Percentiles rank a stretch among this genome's conserved stretches.
These are phyloP conservation scores for Cladophialophora carrionii DNA, from an alignment of 2,329 filamentous ascomycete species.

Conservation along the genomic window DNA sequence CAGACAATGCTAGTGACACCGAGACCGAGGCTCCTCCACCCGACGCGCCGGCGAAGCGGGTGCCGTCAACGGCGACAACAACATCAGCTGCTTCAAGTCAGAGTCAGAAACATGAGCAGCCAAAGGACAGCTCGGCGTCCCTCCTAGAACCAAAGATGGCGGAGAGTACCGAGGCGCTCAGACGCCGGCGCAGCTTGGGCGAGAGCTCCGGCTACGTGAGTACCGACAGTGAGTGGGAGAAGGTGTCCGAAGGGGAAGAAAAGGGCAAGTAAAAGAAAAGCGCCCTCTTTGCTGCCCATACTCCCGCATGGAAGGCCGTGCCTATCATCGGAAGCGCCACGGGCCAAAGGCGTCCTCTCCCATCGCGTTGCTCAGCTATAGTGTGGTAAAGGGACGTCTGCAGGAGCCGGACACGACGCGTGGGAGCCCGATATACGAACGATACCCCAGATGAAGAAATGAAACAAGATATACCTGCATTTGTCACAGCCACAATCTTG, in stretches of 20 bases:
- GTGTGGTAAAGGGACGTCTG: not conserved
- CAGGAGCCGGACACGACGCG: not conserved
- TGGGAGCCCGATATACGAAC: conserved; percentile 1
- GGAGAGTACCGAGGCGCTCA: conserved; percentile 46
- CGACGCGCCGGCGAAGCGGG: not conserved
- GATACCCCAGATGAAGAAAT: conserved; percentile 3
- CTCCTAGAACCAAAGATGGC: conserved; percentile 54
- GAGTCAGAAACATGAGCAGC: conserved; percentile 30
- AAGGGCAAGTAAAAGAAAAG: conserved; percentile 43
- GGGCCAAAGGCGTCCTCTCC: not conserved
- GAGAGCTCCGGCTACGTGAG: conserved; percentile 64
- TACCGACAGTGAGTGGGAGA: conserved; percentile 98
- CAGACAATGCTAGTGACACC: conserved; percentile 40
- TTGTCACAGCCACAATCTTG: not conserved
- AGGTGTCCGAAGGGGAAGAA: conserved; percentile 68
- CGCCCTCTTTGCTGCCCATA: not conserved
- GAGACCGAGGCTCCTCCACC: conserved; percentile 45
- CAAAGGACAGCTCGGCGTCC: conserved; percentile 23
- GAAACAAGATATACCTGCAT: not conserved
- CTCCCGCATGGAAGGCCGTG: not conserved
- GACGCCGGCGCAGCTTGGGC: conserved; percentile 53
- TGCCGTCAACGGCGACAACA: conserved; percentile 15
- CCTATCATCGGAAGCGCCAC: not conserved
- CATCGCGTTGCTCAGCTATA: not conserved
- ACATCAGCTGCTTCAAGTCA: conserved; percentile 21